Base-by-base conservation (phyloP, 1,139 yeast genomes). In the Yamadazyma trypodendri region DNA sequence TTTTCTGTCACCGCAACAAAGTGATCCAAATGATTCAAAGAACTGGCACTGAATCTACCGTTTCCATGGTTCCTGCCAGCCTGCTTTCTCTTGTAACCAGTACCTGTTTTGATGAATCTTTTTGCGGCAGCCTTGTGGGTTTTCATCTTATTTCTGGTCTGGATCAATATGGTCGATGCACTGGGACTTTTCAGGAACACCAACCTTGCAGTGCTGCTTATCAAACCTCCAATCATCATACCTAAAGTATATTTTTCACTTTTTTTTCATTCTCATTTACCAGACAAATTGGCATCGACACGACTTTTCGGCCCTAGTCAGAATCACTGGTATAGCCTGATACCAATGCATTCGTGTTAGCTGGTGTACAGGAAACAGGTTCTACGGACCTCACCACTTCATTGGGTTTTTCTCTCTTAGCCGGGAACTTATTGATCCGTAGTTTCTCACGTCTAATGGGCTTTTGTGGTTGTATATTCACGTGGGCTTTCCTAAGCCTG, bases 41-140 rank as follows among this genome's bases (percentile, higher is more conserved):
- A 70, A 40, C 80, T 72, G 32, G 78, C 65, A 34, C 90, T 77
- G 82, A 94, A 89, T 18, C 95, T 92, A 3, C 90, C 88, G 54
- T 88, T 89, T 34, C 97, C 97, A 60, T 89, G 97, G 52, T 86
- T 85, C 64, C 96, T 78, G 9, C 96, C 95, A 15, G 95, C 86
- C 51, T 80, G 83, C 41, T 87, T 87, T 55, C 81, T 68, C 54
- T 73, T 74, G 52, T 58, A 58, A 6, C 52, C 52, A 34, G 58
- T 56, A 3, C 73, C 73, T n/a, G 84, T 80, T 51, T 79, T 81
- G 59, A 86, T 76, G 79, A 90, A 84, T 63, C 96, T 75, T 58
- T 84, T 86, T 35, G 90, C 89, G 8, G 95, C 84, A 6, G 88
- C 81, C 53, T 82, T 77, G 54, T 82, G 85, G 7, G 89, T 75